phyloP scores from a whole-genome alignment of 2,329 filamentous ascomycete genomes.

The Ceratocystis eucalypticola region DNA sequence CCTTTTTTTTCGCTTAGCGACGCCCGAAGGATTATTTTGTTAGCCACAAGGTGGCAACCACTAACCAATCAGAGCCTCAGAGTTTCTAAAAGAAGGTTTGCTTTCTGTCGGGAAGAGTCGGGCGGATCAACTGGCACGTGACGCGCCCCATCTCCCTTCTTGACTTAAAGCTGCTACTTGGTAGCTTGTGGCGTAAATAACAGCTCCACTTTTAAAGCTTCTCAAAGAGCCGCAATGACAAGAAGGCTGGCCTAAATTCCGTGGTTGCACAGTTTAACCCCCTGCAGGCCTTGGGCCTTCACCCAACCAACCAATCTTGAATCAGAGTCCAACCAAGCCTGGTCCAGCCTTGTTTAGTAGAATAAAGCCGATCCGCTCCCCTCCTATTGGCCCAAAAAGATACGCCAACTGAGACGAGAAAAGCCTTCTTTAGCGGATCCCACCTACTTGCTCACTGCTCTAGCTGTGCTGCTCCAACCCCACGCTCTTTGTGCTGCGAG shows the following conservation, averaged over 20 bases:
- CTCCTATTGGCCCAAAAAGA: background rate
- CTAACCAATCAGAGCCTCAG: conserved; percentile 15
- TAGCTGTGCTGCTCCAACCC: background rate
- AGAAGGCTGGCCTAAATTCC: conserved; percentile 14
- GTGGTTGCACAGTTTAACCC: conserved; percentile 5
- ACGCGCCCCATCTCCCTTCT: background rate
- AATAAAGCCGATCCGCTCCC: background rate
- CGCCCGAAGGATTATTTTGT: conserved; percentile 9
- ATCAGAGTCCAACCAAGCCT: background rate
- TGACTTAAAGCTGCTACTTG: background rate
- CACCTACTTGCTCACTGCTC: background rate
- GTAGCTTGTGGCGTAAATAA: conserved; percentile 6
- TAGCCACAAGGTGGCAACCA: conserved; percentile 6
- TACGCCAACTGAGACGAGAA: background rate
- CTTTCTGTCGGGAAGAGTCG: conserved; percentile 17
- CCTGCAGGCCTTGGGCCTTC: background rate
- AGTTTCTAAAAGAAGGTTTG: conserved; percentile 13
- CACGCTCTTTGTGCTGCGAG: background rate
- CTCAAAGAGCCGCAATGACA: conserved; percentile 7
- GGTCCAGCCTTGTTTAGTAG: background rate
- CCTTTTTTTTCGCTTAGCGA: conserved; percentile 7
- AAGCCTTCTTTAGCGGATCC: background rate
- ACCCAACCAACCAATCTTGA: background rate
- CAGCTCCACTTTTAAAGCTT: conserved; percentile 8
- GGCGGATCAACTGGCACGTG: conserved; percentile 8